Base-by-base conservation (phyloP, 345 rosid genomes). In the Eucalyptus rudis region DNA sequence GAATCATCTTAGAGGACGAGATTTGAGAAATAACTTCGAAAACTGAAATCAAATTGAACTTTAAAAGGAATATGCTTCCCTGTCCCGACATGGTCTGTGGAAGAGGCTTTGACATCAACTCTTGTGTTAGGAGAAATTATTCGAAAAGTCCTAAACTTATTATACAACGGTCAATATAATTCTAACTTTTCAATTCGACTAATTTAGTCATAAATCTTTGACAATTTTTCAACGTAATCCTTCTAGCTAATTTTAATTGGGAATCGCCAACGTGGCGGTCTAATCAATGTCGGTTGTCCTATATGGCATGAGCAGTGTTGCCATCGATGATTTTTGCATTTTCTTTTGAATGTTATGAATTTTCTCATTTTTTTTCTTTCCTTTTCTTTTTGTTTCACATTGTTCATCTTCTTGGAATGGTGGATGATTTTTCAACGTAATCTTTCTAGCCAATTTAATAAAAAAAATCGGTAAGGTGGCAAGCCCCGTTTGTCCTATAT, bases 251-350 rank as follows among this genome's bases (percentile, higher is more conserved):
- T 68, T 68, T 33, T 17, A 5, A 68, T 31, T 20, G 13, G 13
- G 1, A 68, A 17, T 68, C 0, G 13, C 6, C 4, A 4, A 33
- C 44, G 1, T 17, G 24, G 7, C 5, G 9, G 25, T 68, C 22
- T 6, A 7, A 17, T 68, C 24, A 17, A 68, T 10, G 3, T 2
- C 3, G 4, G 17, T 13, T 14, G 20, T 64, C 10, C 6, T 14
- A n/a, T 16, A 64, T 64, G 76, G 36, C 36, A 64, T n/a, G 36
- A 4, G 3, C 10, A 16, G 0, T 7, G 13, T 14, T 64, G 3
- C 19, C 40, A 66, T n/a, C 4, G 40, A 66, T 66, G 20, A 33
- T 31, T 31, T 66, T 31, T 31, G 43, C 80, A 68, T n/a, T 68
- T 68, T 31, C 43, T 68, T 62, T 68, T 31, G 10, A 68, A 31